Evolutionary conservation across 768 basidiomycete species (phyloP).

Genomic region (Pleurotus platypus): DNA sequence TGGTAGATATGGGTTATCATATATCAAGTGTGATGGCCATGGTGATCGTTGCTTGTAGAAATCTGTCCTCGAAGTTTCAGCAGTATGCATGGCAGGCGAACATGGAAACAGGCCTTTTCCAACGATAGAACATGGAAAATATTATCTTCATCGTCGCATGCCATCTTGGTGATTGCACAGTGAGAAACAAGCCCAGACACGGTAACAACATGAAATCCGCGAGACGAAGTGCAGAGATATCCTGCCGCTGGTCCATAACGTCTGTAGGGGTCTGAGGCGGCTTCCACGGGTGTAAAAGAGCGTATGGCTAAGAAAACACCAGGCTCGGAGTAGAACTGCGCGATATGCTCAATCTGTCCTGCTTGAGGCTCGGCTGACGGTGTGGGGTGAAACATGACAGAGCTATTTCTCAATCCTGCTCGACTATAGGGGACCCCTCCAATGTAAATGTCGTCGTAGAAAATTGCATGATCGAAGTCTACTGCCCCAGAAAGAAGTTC

Average conservation of each 20-base stretch:
- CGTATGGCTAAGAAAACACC: slow-evolving; percentile 6
- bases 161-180: slow-evolving; percentile 5
- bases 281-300: background rate
- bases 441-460: slow-evolving; percentile 1
- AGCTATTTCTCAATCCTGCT: slow-evolving; percentile 7
- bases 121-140: background rate
- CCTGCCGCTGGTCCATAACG: slow-evolving; percentile 12
- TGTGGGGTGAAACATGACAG: slow-evolving; percentile 8
- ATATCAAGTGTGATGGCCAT: too few relatives aligned
- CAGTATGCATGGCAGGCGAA: too few relatives aligned
- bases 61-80: too few relatives aligned
- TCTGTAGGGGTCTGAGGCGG: slow-evolving; percentile 10
- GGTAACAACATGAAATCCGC: background rate
- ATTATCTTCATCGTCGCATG: background rate
- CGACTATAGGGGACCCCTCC: slow-evolving; percentile 10
- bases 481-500: background rate
- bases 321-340: slow-evolving; percentile 1
- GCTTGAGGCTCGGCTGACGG: background rate
- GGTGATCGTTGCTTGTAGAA: too few relatives aligned
- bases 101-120: background rate
- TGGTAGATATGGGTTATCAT: too few relatives aligned
- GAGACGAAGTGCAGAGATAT: slow-evolving; percentile 7
- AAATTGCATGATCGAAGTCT: background rate
- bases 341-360: slow-evolving; percentile 2
- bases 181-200: slow-evolving; percentile 10